Conservation (phyloP, 495 filamentous ascomycete genomes). For the Terfezia claveryi region DNA sequence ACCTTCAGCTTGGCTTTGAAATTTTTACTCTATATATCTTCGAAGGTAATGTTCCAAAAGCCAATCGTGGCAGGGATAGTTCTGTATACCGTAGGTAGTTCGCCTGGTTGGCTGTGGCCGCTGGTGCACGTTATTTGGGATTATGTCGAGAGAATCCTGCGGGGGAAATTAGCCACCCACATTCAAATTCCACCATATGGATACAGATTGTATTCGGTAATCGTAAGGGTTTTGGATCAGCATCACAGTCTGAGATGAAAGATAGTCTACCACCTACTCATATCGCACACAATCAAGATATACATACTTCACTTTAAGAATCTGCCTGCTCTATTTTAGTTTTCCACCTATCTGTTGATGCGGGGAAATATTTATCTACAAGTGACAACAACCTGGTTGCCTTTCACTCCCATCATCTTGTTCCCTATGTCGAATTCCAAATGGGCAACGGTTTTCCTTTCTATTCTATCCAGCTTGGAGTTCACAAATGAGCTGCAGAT, state of each 20-base stretch:
- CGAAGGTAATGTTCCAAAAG: constrained; percentile 6
- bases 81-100: constrained; percentile 19
- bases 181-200: constrained; percentile 25
- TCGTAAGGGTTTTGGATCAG: constrained; percentile 8
- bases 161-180: constrained; percentile 6
- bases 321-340: neutral
- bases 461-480: constrained; percentile 30
- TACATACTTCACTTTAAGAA: constrained; percentile 26
- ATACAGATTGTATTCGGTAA: constrained; percentile 35
- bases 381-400: constrained; percentile 27
- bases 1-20: neutral
- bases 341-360: constrained; percentile 21
- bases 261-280: constrained; percentile 18
- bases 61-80: constrained; percentile 8
- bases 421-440: constrained; percentile 20
- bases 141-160: constrained; percentile 36
- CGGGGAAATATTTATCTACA: constrained; percentile 29
- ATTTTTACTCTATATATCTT: neutral
- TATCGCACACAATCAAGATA: constrained; percentile 27
- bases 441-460: constrained; percentile 24
- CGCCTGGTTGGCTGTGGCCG: constrained; percentile 32
- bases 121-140: constrained; percentile 35
- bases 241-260: neutral
- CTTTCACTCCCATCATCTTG: constrained; percentile 26
- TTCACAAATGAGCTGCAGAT: constrained; percentile 27